A percentile compares a stretch with the other conserved stretches of the same genome.
Conservation (phyloP, 129 eudicot species). For the Flaveria brownii region DNA sequence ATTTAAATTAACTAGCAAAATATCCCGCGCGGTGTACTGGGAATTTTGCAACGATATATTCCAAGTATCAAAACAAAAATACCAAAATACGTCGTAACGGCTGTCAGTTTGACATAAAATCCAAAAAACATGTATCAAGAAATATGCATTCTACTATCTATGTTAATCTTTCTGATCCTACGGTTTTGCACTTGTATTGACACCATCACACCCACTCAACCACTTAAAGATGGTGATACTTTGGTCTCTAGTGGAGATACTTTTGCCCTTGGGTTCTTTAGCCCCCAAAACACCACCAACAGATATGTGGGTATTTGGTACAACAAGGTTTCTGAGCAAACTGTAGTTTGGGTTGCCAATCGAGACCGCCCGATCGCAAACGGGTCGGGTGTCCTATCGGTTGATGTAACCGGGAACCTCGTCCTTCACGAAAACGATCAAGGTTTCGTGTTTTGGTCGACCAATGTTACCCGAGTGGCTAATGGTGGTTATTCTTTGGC, state of each 20-base stretch:
- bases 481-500: constrained; percentile 1
- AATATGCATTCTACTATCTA: not conserved
- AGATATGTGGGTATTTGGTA: constrained; percentile 56
- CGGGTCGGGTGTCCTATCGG: constrained; percentile 26
- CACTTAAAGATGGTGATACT: constrained; percentile 39
- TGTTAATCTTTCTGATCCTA: constrained; percentile 25
- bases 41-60: no score
- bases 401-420: constrained; percentile 40
- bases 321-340: constrained; percentile 45
- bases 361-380: constrained; percentile 35
- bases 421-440: constrained; percentile 6
- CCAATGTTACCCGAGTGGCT: constrained; percentile 25
- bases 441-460: constrained; percentile 35
- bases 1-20: no score
- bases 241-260: constrained; percentile 38
- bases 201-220: constrained; percentile 32
- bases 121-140: constrained; percentile 1
- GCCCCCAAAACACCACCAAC: constrained; percentile 38
- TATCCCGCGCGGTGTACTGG: no score
- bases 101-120: no score
- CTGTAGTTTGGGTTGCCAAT: constrained; percentile 49
- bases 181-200: constrained; percentile 27
- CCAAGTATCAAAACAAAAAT: no score
- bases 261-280: constrained; percentile 51
- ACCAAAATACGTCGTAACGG: no score